Percentiles rank a stretch among this genome's conserved stretches.
Evolutionary conservation across 1,139 yeast species (phyloP).

Genomic region (Diutina pseudorugosa): DNA sequence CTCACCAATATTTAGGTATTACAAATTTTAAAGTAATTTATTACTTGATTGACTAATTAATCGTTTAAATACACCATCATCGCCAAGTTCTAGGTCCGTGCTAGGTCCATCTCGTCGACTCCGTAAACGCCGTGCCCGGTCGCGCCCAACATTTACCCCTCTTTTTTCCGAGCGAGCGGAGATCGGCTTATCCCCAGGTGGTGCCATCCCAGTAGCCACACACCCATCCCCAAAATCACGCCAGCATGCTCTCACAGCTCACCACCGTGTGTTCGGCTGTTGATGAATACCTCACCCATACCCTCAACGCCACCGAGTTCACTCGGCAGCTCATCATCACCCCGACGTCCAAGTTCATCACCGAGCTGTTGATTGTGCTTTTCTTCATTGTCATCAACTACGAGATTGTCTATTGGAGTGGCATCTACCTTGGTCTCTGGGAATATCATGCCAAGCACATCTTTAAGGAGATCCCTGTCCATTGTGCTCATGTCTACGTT

Average conservation of each 20-base stretch:
- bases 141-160: not conserved
- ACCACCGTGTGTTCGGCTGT: not conserved
- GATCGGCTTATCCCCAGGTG: not conserved
- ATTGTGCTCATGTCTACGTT: slow-evolving; percentile 62
- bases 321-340: slow-evolving; percentile 19
- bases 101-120: too few relatives aligned
- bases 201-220: not conserved
- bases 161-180: not conserved
- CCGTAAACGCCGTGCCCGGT: too few relatives aligned
- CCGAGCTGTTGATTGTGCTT: slow-evolving; percentile 25
- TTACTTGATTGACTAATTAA: too few relatives aligned
- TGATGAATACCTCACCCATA: not conserved
- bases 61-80: too few relatives aligned
- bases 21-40: too few relatives aligned
- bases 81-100: too few relatives aligned
- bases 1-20: too few relatives aligned
- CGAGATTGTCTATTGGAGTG: slow-evolving; percentile 34
- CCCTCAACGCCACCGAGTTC: slow-evolving; percentile 8
- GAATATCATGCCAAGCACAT: slow-evolving; percentile 54
- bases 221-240: not conserved
- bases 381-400: slow-evolving; percentile 26
- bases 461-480: slow-evolving; percentile 59
- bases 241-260: not conserved
- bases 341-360: slow-evolving; percentile 24
- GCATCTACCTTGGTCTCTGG: slow-evolving; percentile 40